Conservation (phyloP, 345 rosid genomes). For the Brassica incana region DNA sequence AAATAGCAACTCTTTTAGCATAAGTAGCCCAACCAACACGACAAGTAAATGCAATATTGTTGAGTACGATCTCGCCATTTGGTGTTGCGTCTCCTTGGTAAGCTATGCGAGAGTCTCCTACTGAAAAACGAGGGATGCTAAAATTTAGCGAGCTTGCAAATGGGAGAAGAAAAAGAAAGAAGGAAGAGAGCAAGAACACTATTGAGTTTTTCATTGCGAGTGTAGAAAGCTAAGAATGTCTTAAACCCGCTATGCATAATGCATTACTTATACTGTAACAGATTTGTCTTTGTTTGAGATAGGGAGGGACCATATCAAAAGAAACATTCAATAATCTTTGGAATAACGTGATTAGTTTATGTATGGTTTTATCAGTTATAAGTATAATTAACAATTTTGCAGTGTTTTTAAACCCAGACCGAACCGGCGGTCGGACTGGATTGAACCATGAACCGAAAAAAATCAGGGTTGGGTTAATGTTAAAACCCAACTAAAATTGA, state of each 20-base stretch:
- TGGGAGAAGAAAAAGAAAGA: not conserved
- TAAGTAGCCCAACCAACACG: constrained; percentile 5
- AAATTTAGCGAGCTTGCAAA: not conserved
- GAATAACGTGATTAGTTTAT: not conserved
- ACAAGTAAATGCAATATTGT: not conserved
- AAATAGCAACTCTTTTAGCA: not conserved
- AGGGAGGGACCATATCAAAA: not conserved
- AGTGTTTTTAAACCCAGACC: too few relatives aligned
- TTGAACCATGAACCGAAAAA: too few relatives aligned
- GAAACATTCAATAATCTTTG: not conserved
- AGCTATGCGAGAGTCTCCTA: not conserved
- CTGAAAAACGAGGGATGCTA: not conserved
- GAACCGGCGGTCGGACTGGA: too few relatives aligned
- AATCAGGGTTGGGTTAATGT: too few relatives aligned
- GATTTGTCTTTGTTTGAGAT: not conserved
- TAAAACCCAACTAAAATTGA: too few relatives aligned
- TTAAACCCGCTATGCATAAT: not conserved
- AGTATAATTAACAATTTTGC: too few relatives aligned
- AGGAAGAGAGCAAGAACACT: not conserved
- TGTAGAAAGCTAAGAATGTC: not conserved
- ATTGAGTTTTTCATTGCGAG: constrained; percentile 1
- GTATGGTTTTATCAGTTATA: not conserved
- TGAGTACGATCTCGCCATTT: not conserved
- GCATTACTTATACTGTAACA: not conserved
- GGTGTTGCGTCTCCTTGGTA: constrained; percentile 9